These are phyloP conservation scores for Pisolithus microcarpus DNA, from an alignment of 768 basidiomycete species.

Conservation along the genomic window DNA sequence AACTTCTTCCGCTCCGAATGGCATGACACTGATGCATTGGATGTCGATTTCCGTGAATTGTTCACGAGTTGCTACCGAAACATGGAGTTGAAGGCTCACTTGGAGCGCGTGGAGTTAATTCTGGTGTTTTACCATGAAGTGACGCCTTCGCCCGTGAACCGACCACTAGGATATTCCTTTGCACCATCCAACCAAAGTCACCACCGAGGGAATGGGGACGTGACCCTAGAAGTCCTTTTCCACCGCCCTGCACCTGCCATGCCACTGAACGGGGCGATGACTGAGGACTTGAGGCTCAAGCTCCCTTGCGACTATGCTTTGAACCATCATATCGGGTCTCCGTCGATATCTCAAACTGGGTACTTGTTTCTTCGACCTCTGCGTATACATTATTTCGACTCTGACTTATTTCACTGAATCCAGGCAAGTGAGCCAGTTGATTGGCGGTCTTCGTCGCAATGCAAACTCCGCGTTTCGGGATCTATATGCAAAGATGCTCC, in stretches of 20 bases:
- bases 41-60: background rate
- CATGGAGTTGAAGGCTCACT: slow-evolving; percentile 9
- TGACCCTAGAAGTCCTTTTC: slow-evolving; percentile 1
- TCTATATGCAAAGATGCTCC: slow-evolving; percentile 9
- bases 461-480: slow-evolving; percentile 6
- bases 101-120: slow-evolving; percentile 7
- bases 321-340: too few relatives aligned
- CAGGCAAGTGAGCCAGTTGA: slow-evolving; percentile 2
- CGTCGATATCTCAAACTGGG: background rate
- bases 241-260: slow-evolving; percentile 3
- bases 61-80: slow-evolving; percentile 18
- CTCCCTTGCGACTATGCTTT: too few relatives aligned
- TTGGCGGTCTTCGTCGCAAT: background rate
- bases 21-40: slow-evolving; percentile 6
- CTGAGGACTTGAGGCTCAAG: background rate
- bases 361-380: too few relatives aligned
- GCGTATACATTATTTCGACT: too few relatives aligned
- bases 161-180: slow-evolving; percentile 5
- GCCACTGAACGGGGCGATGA: background rate
- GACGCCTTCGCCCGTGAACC: background rate
- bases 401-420: background rate
- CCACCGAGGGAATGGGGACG: background rate
- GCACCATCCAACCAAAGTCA: background rate
- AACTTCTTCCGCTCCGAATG: background rate
- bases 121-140: background rate